Percentiles rank a stretch among this genome's conserved stretches.
These are phyloP conservation scores for Ascochyta pisi DNA, from an alignment of 2,329 filamentous ascomycete species.

Conservation along the genomic window DNA sequence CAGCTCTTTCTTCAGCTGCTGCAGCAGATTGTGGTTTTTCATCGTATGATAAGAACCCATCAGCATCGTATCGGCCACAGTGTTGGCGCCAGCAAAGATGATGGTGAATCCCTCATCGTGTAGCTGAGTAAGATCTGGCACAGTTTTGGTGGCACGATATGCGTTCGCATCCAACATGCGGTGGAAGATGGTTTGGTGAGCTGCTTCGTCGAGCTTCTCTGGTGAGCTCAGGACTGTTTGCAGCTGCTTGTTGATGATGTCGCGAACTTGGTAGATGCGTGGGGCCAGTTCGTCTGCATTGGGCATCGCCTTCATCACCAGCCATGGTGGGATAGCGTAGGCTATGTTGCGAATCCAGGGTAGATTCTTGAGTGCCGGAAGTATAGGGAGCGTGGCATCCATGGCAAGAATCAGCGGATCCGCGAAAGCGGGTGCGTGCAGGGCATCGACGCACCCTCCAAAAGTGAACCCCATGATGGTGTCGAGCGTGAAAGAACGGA, in stretches of 20 bases:
- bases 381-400: not conserved
- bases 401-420: constrained; percentile 2
- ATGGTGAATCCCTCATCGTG: constrained; percentile 3
- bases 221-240: not conserved
- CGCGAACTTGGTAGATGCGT: constrained; percentile 3
- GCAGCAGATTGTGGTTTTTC: not conserved
- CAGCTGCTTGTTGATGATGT: constrained; percentile 4
- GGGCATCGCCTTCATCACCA: constrained; percentile 2
- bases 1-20: not conserved
- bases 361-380: not conserved
- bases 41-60: constrained; percentile 5
- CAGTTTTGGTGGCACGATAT: not conserved
- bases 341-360: not conserved
- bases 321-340: not conserved
- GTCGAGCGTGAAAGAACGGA: not conserved
- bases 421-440: not conserved
- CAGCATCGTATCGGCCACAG: constrained; percentile 1
- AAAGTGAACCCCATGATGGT: constrained; percentile 2
- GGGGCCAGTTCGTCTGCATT: not conserved
- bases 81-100: constrained; percentile 3
- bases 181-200: constrained; percentile 1
- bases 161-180: constrained; percentile 2
- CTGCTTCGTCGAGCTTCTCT: not conserved
- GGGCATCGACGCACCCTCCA: constrained; percentile 1
- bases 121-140: not conserved